Evolutionary conservation across 2,329 filamentous ascomycete genomes (phyloP).

Genomic region (Torrubiellomyces zombiae): DNA sequence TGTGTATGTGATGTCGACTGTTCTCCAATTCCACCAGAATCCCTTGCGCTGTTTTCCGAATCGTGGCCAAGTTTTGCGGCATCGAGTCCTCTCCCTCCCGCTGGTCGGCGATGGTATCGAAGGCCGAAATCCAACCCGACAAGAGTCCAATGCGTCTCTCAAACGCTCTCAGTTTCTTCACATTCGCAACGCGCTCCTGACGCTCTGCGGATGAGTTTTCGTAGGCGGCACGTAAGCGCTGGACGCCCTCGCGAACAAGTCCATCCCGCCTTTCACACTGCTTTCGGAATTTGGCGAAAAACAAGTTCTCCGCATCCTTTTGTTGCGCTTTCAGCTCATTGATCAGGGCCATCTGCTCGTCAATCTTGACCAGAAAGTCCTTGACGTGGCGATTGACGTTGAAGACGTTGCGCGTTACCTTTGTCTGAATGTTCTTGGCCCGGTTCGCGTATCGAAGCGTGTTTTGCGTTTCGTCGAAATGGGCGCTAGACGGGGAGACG

Average conservation of each 20-base stretch:
- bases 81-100: constrained; percentile 35
- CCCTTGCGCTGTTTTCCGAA: constrained; percentile 78
- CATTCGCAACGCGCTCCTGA: constrained; percentile 58
- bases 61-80: constrained; percentile 51
- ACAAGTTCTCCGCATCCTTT: constrained; percentile 67
- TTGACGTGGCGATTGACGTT: constrained; percentile 99
- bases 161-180: constrained; percentile 69
- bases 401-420: constrained; percentile 97
- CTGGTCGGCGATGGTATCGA: constrained; percentile 64
- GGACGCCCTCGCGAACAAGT: constrained; percentile 60
- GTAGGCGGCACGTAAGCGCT: constrained; percentile 66
- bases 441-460: constrained; percentile 93
- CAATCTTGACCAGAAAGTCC: constrained; percentile 97
- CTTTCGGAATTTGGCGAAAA: constrained; percentile 81
- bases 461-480: constrained; percentile 97
- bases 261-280: constrained; percentile 70
- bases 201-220: constrained; percentile 65
- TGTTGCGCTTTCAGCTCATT: constrained; percentile 89
- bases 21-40: constrained; percentile 79
- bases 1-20: constrained; percentile 80
- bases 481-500: constrained; percentile 86
- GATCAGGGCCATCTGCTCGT: constrained; percentile 94
- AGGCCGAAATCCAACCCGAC: constrained; percentile 85
- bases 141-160: constrained; percentile 73
- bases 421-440: constrained; percentile 98